Conservation (phyloP, 1,139 yeast species). For the Hansenula lynferdii region DNA sequence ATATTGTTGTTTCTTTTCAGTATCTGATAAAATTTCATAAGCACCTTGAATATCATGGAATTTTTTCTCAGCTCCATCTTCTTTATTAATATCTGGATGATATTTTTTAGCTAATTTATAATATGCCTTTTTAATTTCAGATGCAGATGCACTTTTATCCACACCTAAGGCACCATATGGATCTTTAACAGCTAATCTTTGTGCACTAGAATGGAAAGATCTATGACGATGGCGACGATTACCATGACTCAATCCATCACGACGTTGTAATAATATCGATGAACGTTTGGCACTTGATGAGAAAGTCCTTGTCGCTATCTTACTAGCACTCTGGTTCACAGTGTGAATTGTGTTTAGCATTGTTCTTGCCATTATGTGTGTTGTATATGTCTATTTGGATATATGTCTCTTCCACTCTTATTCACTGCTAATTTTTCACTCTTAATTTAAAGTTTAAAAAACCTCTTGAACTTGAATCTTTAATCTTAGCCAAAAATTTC, state of each 20-base stretch:
- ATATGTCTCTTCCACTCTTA: not conserved
- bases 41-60: slow-evolving; percentile 95
- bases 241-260: too few species aligned
- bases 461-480: too few species aligned
- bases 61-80: slow-evolving; percentile 76
- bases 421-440: not conserved
- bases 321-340: not conserved
- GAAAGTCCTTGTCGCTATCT: not conserved
- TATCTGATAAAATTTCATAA: slow-evolving; percentile 86
- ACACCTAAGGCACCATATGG: slow-evolving; percentile 88
- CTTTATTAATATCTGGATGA: slow-evolving; percentile 97
- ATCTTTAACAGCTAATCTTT: slow-evolving; percentile 38
- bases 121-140: slow-evolving; percentile 91
- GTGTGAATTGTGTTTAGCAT: not conserved
- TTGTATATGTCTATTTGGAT: not conserved
- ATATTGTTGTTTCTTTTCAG: slow-evolving; percentile 80
- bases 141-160: slow-evolving; percentile 60
- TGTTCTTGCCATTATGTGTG: not conserved
- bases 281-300: not conserved
- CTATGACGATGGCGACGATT: slow-evolving; percentile 4
- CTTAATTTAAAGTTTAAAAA: too few species aligned
- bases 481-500: too few species aligned
- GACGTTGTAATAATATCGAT: not conserved
- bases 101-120: slow-evolving; percentile 88
- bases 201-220: slow-evolving; percentile 17